phyloP scores from a whole-genome alignment of 2,329 filamentous ascomycete genomes.

The Akanthomyces dipterigenus region DNA sequence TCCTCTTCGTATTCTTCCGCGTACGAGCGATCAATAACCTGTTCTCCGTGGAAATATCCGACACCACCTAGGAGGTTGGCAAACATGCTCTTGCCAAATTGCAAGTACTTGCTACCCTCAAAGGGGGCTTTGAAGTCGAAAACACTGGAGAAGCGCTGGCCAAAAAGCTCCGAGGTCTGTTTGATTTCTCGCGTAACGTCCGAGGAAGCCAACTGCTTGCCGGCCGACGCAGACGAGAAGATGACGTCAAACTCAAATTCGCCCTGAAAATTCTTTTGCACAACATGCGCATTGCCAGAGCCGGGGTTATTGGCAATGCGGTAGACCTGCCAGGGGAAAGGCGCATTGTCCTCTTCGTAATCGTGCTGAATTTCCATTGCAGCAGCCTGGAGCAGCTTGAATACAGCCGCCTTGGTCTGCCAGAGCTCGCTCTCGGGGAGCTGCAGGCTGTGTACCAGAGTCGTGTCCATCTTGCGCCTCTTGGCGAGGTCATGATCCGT shows the following conservation, averaged over 20 bases:
- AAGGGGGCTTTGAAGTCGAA: slow-evolving; percentile 68
- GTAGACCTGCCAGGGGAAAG: slow-evolving; percentile 80
- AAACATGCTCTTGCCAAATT: slow-evolving; percentile 83
- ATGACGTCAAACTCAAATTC: slow-evolving; percentile 89
- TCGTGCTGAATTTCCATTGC: slow-evolving; percentile 43
- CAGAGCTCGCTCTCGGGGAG: slow-evolving; percentile 66
- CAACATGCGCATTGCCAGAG: slow-evolving; percentile 72
- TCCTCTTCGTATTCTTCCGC: slow-evolving; percentile 93
- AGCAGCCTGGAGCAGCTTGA: slow-evolving; percentile 45
- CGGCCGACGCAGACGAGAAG: slow-evolving; percentile 71
- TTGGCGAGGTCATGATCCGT: slow-evolving; percentile 60
- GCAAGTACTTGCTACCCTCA: slow-evolving; percentile 60
- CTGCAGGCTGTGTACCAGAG: slow-evolving; percentile 65
- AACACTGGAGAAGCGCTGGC: slow-evolving; percentile 64
- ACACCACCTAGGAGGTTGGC: slow-evolving; percentile 92
- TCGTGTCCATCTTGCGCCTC: slow-evolving; percentile 67
- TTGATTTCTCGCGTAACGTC: slow-evolving; percentile 66
- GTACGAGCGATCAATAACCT: slow-evolving; percentile 83
- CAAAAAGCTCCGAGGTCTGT: slow-evolving; percentile 60
- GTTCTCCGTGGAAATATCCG: slow-evolving; percentile 88
- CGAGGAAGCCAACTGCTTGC: slow-evolving; percentile 47
- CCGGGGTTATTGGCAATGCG: slow-evolving; percentile 64
- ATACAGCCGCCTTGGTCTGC: slow-evolving; percentile 67
- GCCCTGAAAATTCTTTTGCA: slow-evolving; percentile 89
- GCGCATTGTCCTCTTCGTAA: slow-evolving; percentile 57